phyloP scores from a whole-genome alignment of 1,284 basidiomycete genomes.

The Apiotrichum brassicae region DNA sequence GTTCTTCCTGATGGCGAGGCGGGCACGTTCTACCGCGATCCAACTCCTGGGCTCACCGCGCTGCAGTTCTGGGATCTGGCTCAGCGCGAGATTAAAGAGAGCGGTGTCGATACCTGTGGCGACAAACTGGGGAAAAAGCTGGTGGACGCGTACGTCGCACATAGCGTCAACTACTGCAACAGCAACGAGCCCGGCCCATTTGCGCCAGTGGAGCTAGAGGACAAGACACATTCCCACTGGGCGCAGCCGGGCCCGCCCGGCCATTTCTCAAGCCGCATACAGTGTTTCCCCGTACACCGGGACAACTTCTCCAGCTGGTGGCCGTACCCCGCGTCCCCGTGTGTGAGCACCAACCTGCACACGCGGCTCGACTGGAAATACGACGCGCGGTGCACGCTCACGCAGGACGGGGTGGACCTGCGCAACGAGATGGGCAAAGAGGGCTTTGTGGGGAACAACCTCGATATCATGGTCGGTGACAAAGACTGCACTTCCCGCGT shows the following conservation, averaged over 20 bases:
- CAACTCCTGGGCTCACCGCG: slow-evolving; percentile 30
- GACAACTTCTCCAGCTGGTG: slow-evolving; percentile 33
- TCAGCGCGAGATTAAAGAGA: slow-evolving; percentile 29
- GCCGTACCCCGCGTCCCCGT: slow-evolving; percentile 38
- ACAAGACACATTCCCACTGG: not conserved
- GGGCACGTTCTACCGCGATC: slow-evolving; percentile 34
- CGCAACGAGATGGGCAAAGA: slow-evolving; percentile 31
- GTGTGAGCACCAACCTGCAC: slow-evolving; percentile 28
- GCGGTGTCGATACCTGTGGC: slow-evolving; percentile 32
- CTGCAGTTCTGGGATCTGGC: slow-evolving; percentile 32
- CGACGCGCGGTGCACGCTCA: slow-evolving; percentile 24
- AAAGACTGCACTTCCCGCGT: slow-evolving; percentile 15
- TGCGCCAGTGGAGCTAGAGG: not conserved
- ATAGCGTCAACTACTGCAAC: slow-evolving; percentile 22
- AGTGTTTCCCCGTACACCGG: slow-evolving; percentile 27
- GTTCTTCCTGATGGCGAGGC: too few species aligned
- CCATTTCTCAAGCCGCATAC: slow-evolving; percentile 18
- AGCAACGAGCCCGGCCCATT: not conserved
- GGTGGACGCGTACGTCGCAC: slow-evolving; percentile 25
- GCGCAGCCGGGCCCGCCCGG: not conserved
- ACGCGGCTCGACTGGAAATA: slow-evolving; percentile 7
- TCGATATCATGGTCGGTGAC: slow-evolving; percentile 8
- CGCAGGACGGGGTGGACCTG: slow-evolving; percentile 21
- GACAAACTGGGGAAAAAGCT: slow-evolving; percentile 30
- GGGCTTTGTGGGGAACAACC: slow-evolving; percentile 28